These are phyloP conservation scores for Debaryomyces sp. DNA, from an alignment of 1,139 yeast genomes.

Conservation along the genomic window DNA sequence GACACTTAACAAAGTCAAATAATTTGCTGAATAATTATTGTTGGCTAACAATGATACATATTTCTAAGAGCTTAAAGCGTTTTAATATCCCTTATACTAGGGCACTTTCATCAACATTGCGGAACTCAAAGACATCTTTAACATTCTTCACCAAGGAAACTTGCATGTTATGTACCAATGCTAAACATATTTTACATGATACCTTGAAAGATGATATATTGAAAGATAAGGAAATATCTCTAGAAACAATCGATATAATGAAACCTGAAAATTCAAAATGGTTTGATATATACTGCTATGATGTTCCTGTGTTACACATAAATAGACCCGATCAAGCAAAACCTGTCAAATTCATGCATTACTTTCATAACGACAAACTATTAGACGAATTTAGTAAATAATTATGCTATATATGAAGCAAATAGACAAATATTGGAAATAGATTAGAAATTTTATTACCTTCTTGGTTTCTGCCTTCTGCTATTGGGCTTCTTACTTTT, in stretches of 20 bases:
- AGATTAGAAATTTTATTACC: neutral
- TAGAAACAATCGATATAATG: slow-evolving; percentile 66
- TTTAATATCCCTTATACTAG: neutral
- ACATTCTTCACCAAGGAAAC: slow-evolving; percentile 78
- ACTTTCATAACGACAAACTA: slow-evolving; percentile 61
- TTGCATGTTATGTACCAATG: slow-evolving; percentile 79
- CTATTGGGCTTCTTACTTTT: neutral
- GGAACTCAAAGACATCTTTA: slow-evolving; percentile 24
- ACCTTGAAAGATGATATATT: slow-evolving; percentile 34
- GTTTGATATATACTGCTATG: slow-evolving; percentile 85
- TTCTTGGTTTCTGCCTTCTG: slow-evolving; percentile 1
- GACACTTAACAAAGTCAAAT: neutral
- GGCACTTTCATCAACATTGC: neutral
- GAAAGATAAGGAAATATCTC: slow-evolving; percentile 29
- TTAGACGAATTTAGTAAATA: slow-evolving; percentile 43
- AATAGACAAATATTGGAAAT: neutral
- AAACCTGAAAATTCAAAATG: slow-evolving; percentile 66
- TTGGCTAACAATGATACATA: neutral
- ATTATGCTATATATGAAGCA: neutral
- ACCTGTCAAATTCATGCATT: slow-evolving; percentile 75
- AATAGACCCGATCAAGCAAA: slow-evolving; percentile 49
- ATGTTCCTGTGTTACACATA: slow-evolving; percentile 86
- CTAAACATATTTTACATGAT: slow-evolving; percentile 54
- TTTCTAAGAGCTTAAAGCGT: neutral
- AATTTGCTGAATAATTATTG: neutral